Evolutionary conservation across 306 rosid genomes (phyloP), one percentile per base, ranked within the genome.

Genomic region (Heteromeles arbutifolia): DNA sequence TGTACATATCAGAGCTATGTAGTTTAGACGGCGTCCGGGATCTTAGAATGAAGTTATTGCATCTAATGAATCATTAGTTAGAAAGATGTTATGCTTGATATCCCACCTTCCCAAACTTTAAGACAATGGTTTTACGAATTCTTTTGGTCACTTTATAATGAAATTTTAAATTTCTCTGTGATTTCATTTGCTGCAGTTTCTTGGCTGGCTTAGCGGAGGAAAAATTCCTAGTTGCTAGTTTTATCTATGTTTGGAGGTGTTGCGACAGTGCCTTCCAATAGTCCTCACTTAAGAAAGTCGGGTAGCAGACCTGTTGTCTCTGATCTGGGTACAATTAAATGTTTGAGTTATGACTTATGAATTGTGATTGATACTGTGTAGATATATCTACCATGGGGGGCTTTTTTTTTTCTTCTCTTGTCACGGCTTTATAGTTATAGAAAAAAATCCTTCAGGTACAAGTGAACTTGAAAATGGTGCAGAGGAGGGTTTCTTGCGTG

Each of bases 261-360:
- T 79, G 83, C 48, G 70, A 43, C 86, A 28, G 88, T 18, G 82
- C 87, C 97, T 76, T 76, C 86, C 85, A 87, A 76, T 74, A 90
- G 97, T 84, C 97, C 97, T 13, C 99, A 92, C 87, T 88, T 95
- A 70, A 85, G 97, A 82, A 95, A 92, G 82, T 92, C 99, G 84
- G 96, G 97, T 84, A 95, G 97, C 87, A 89, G 93, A 88, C 71
- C 88, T 80, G 89, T 88, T 76, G 85, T 92, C 79, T 89, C 87
- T 74, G 97, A 90, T 85, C 85, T 85, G 80, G 97, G 99, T 95
- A 90, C 81, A 61, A 59, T 81, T 48, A 58, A 39, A 61, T 79
- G 44, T 73, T 37, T 63, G 37, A 70, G 64, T 80, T 39, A 32
- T 65, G 66, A 62, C 28, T 63, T 66, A 63, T 34, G 28, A 8